Percentiles rank a stretch among this genome's conserved stretches.
These are phyloP conservation scores for Cercospora citrullina DNA, from an alignment of 2,329 filamentous ascomycete species.

Conservation along the genomic window DNA sequence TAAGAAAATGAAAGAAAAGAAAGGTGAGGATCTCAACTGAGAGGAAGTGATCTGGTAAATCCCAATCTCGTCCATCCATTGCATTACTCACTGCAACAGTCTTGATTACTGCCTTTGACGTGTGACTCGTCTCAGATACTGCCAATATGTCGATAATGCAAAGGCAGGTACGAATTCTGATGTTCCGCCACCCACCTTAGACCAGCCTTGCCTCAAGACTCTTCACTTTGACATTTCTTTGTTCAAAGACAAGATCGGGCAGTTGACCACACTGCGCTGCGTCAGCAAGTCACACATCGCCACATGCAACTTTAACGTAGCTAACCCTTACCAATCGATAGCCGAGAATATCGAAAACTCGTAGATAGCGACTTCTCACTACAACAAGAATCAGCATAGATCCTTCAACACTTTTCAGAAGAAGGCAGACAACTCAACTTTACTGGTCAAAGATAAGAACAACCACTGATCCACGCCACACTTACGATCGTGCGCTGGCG, in stretches of 20 bases:
- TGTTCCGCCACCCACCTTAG: slow-evolving; percentile 11
- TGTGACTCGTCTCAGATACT: no score
- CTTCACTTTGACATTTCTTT: slow-evolving; percentile 62
- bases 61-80: not conserved
- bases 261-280: slow-evolving; percentile 53
- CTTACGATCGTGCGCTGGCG: slow-evolving; percentile 45
- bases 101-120: not conserved
- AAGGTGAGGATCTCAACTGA: not conserved
- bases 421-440: not conserved
- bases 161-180: not conserved
- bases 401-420: not conserved
- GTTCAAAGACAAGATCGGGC: slow-evolving; percentile 58
- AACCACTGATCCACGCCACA: slow-evolving; percentile 28
- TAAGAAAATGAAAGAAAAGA: not conserved
- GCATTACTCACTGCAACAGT: not conserved
- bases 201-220: slow-evolving; percentile 43
- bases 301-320: slow-evolving; percentile 63
- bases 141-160: not conserved
- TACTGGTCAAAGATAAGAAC: slow-evolving; percentile 1
- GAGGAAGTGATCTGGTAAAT: not conserved
- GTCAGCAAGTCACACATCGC: slow-evolving; percentile 41
- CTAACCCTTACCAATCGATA: slow-evolving; percentile 41
- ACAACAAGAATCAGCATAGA: not conserved
- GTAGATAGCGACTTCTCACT: slow-evolving; percentile 41
- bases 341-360: slow-evolving; percentile 45